These are phyloP conservation scores for Botrytis pseudocinerea DNA, from an alignment of 2,329 filamentous ascomycete genomes.

Conservation along the genomic window DNA sequence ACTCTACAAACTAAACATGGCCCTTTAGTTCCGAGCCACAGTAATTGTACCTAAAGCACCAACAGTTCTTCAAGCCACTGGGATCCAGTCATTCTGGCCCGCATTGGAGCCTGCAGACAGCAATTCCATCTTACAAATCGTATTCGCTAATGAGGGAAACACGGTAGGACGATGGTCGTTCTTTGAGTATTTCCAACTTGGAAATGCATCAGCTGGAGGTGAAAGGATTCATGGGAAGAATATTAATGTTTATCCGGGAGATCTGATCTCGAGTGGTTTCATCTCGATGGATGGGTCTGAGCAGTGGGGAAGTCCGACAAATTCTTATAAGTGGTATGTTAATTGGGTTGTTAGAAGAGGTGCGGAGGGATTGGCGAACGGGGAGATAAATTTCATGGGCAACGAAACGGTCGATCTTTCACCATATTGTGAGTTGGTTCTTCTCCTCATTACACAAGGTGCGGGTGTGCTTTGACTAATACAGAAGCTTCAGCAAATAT, in stretches of 20 bases:
- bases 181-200: not conserved
- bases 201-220: too few species aligned
- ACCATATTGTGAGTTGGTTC: not conserved
- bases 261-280: not conserved
- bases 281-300: not conserved
- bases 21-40: not conserved
- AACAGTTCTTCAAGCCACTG: slow-evolving; percentile 1
- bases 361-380: not conserved
- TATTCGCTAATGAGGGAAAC: slow-evolving; percentile 1
- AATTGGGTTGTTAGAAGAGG: not conserved
- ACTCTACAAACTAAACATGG: not conserved
- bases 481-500: not conserved
- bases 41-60: slow-evolving; percentile 1
- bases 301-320: not conserved
- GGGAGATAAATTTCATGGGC: not conserved
- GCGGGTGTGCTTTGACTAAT: not conserved
- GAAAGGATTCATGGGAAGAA: not conserved
- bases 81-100: slow-evolving; percentile 11
- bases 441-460: not conserved
- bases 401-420: not conserved
- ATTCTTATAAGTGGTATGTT: not conserved
- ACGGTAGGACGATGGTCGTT: slow-evolving; percentile 2
- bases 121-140: slow-evolving; percentile 27
- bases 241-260: not conserved
- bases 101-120: not conserved